Base-by-base conservation (phyloP, 257 asterid genomes). In the Ligustrum vulgare region DNA sequence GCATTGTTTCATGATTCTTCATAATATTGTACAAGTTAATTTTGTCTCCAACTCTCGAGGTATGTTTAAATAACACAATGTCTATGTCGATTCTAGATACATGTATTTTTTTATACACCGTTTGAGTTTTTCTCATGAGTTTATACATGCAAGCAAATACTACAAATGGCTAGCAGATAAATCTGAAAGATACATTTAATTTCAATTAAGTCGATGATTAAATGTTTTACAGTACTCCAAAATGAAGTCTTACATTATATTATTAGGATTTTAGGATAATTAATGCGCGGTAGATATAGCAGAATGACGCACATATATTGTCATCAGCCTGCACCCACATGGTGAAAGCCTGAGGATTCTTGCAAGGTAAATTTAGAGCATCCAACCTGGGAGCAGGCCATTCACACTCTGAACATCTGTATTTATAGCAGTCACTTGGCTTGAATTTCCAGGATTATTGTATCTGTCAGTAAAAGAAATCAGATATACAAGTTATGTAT, bases 371-470 rank as follows among this genome's bases (percentile, higher is more conserved):
- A 25, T 47, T 86, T 76, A 92, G 73, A 93, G 98, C 98, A 93
- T 93, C 98, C 98, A 93, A 6, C 94, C 98, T 20, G 98, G 97
- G 45, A 93, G 72, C 78, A 91, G 23, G 33, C 91, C 97, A 28
- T 84, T 87, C 39, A 88, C 88, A 35, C 88, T 88, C 78, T 88
- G 88, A 13, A 85, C 91, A 51, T 87, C 85, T 4, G 85, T 25
- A 25, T 84, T 58, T 83, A 88, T 72, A 60, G 94, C 89, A 43
- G 91, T 87, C 83, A 93, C 84, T 81, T 93, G 98, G 81, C 86
- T 84, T 5, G 98, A 81, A 80, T 87, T 90, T 33, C 72, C 80
- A n/a, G 88, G 88, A 71, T 93, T 84, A 70, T 86, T 86, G 33
- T 81, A 93, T 90, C 98, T 93, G 84, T 16, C 67, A 60, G 31